phyloP scores from a whole-genome alignment of 75 land plant species.

The Isoetes taiwanensis region DNA sequence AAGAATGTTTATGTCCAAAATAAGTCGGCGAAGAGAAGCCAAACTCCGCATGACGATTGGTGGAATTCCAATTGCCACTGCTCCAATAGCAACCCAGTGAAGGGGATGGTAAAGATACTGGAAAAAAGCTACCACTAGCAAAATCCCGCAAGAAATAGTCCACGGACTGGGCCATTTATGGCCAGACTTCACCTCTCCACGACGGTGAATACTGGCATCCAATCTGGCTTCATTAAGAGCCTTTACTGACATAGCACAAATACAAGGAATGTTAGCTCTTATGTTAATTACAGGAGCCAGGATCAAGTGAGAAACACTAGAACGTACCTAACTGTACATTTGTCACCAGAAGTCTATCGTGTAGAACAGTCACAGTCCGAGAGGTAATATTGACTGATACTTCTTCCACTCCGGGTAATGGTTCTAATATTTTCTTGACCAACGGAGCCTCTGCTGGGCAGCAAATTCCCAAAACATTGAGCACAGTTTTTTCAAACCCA shows the following conservation, averaged over 20 bases:
- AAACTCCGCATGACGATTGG: slow-evolving; percentile 37
- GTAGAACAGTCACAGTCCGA: slow-evolving; percentile 61
- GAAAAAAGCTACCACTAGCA: slow-evolving; percentile 40
- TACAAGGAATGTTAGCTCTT: neutral
- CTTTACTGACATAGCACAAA: slow-evolving; percentile 62
- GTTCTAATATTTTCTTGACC: slow-evolving; percentile 45
- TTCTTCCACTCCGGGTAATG: slow-evolving; percentile 57
- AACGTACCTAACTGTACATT: slow-evolving; percentile 14
- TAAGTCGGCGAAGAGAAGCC: slow-evolving; percentile 28
- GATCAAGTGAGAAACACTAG: neutral
- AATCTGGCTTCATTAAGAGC: slow-evolving; percentile 64
- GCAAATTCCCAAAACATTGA: slow-evolving; percentile 73
- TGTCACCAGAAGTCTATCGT: slow-evolving; percentile 32
- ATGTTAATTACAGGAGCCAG: neutral
- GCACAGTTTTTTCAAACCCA: slow-evolving; percentile 15
- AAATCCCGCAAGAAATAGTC: slow-evolving; percentile 39
- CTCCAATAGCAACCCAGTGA: slow-evolving; percentile 62
- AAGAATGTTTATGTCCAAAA: slow-evolving; percentile 72
- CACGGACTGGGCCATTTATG: slow-evolving; percentile 72
- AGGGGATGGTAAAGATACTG: slow-evolving; percentile 40
- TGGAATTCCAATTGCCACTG: slow-evolving; percentile 50
- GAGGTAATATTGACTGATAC: slow-evolving; percentile 61
- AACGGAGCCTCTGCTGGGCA: slow-evolving; percentile 69
- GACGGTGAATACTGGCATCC: slow-evolving; percentile 51
- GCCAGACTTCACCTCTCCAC: slow-evolving; percentile 25